These are phyloP conservation scores for Sutorius eximius DNA, from an alignment of 1,284 basidiomycete species.

Conservation along the genomic window DNA sequence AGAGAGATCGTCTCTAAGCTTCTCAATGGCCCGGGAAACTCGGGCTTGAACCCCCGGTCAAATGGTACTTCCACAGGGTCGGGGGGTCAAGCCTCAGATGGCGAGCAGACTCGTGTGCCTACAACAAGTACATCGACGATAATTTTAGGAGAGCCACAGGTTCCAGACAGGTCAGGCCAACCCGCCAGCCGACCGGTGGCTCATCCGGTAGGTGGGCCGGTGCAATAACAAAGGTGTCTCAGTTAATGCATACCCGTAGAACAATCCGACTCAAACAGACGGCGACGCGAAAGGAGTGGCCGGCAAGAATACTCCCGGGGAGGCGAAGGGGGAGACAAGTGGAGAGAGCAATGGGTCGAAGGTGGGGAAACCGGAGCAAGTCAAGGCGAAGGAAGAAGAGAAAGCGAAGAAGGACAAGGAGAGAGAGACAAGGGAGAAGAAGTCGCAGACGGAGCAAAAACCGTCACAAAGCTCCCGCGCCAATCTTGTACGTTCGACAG, in stretches of 20 bases:
- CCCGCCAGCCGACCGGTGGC: not conserved
- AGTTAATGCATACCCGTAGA: not conserved
- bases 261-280: not conserved
- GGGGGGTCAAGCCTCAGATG: conserved; percentile 21
- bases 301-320: not conserved
- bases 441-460: not conserved
- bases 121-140: conserved; percentile 1
- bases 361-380: not conserved
- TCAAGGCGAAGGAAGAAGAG: not conserved
- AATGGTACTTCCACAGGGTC: conserved; percentile 21
- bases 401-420: not conserved
- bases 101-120: not conserved
- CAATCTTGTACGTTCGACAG: conserved; percentile 4
- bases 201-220: conserved; percentile 9
- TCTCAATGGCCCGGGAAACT: conserved; percentile 20
- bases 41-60: conserved; percentile 16
- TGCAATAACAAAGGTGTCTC: not conserved
- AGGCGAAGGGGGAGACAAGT: not conserved
- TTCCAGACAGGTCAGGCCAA: conserved; percentile 5
- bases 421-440: not conserved
- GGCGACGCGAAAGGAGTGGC: not conserved
- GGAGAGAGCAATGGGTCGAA: not conserved
- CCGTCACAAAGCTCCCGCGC: not conserved
- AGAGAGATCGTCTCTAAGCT: conserved; percentile 33
- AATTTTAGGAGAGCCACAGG: conserved; percentile 10